Evolutionary conservation across 345 rosid genomes (phyloP), one percentile per base, ranked within the genome.

Genomic region (Kandelia obovata): DNA sequence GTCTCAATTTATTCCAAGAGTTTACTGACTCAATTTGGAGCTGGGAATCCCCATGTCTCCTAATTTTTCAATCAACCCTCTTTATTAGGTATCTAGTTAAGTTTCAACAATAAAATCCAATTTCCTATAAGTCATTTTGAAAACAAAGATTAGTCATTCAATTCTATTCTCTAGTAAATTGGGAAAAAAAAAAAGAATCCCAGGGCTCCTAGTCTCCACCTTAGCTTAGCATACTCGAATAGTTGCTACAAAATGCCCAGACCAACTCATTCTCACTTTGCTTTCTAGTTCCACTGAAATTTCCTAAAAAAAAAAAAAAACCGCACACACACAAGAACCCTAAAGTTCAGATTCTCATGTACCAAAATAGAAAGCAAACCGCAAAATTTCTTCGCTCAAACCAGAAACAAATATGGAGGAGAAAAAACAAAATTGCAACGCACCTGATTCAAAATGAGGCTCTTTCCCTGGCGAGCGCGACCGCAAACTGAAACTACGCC

Each of bases 401-500:
- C 15, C 27, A 53, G 27, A 21, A 11, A 53, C 26, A 53, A 53
- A 21, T 21, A 19, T 23, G 2, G 0, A 53, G 4, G 21, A 28
- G 13, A 3, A 49, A 34, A 30, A 56, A 17, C 9, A 58, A 25
- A 1, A n/a, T 13, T 25, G 64, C 66, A 46, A 23, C 58, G 16
- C 32, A 95, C 99, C 90, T 96, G 97, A 81, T 96, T 96, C 71
- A 96, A 71, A 34, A 96, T 92, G 71, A 83, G 92, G 85, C 97
- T 92, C 78, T 96, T 96, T 39, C 99, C 99, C 83, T 96, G 98
- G 21, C 98, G 96, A 82, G 98, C 90, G 32, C 98, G 88, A 64
- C 99, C 99, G 56, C 99, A 92, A 60, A 96, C 99, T 1, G 99
- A 96, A 61, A 96, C 98, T 30, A 92, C 90, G 28, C 99, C 99